These are phyloP conservation scores for Miamiensis avidus DNA, from an alignment of 169 alveolate genomes.

Conservation along the genomic window DNA sequence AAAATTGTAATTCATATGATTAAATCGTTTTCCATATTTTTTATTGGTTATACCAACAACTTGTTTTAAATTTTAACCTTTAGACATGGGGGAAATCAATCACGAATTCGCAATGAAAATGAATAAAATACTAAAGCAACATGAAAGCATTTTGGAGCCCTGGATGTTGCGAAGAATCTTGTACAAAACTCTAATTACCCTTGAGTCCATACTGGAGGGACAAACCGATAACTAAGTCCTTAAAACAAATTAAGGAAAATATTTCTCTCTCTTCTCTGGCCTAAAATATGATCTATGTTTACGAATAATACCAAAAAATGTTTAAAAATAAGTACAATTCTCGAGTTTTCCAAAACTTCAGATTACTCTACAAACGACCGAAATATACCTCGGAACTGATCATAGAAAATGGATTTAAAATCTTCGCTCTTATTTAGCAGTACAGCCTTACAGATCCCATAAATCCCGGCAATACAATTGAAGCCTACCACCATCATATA, in stretches of 20 bases:
- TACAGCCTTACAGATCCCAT: no score
- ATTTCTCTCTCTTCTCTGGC: not conserved
- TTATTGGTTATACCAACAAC: not conserved
- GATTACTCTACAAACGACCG: not conserved
- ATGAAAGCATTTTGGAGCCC: conserved; percentile 2
- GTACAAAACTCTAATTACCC: not conserved
- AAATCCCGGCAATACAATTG: no score
- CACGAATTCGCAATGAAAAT: conserved; percentile 3
- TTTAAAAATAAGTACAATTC: not conserved
- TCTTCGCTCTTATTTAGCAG: not conserved
- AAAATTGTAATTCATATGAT: not conserved
- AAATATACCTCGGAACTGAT: not conserved
- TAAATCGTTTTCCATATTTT: no score
- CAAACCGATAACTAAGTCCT: not conserved
- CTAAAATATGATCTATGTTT: not conserved
- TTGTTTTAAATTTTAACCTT: no score
- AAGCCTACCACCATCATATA: no score
- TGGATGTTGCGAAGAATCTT: conserved; percentile 17
- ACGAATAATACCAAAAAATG: not conserved
- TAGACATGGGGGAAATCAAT: not conserved
- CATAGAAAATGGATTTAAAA: not conserved
- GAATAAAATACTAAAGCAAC: not conserved
- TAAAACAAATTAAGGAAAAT: not conserved
- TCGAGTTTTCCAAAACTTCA: not conserved
- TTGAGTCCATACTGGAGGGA: conserved; percentile 13